Base-by-base conservation (phyloP, 2,329 filamentous ascomycete genomes). In the Cladophialophora chaetospira region DNA sequence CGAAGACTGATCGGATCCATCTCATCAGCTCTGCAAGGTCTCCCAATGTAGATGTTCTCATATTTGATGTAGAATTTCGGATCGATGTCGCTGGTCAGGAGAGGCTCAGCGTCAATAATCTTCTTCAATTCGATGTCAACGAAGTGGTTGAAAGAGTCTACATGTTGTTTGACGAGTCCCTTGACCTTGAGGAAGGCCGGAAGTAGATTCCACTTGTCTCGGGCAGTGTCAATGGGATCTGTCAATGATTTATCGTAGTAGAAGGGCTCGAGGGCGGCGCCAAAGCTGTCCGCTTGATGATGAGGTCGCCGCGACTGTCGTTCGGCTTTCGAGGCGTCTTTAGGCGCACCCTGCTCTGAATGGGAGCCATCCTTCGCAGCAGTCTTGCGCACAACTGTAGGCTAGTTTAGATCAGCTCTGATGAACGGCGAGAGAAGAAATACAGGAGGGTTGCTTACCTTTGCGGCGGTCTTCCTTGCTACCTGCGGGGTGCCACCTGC, bases 171-270 rank as follows among this genome's bases (percentile, higher is more conserved):
- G 51, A 97, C 92, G 55, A 97, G 79, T 55, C 92, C 92, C 75
- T 99, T 99, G 68, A 97, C 92, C 74, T 97, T 97, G 57, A 99
- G 78, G 73, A 99, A 99, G n/a, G 94, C 94, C 0, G 94, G 95
- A 25, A 99, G 77, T 38, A 99, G 80, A 72, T 97, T 96, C 84
- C 93, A 97, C 80, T 99, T 99, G 77, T 99, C 94, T 68, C 75
- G 77, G 25, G 84, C 85, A 1, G 86, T 88, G 59, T 87, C 80
- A 67, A 89, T 88, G 2, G 85, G 85, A 68, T 88, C 86, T 0
- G 84, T 87, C 54, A 88, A 71, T 47, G 79, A 79, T 70, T 88
- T 88, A 59, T 80, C 83, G 67, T 85, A 84, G 71, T 89, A 88
- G 69, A 88, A 88, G 0, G 86, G 86, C 67, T 88, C 79, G 23